A percentile compares a stretch with the other conserved stretches of the same genome.
These are phyloP conservation scores for Bryoerythrophyllum caledonicum DNA, from an alignment of 225 moss, liverwort and hornwort genomes.

Conservation along the genomic window DNA sequence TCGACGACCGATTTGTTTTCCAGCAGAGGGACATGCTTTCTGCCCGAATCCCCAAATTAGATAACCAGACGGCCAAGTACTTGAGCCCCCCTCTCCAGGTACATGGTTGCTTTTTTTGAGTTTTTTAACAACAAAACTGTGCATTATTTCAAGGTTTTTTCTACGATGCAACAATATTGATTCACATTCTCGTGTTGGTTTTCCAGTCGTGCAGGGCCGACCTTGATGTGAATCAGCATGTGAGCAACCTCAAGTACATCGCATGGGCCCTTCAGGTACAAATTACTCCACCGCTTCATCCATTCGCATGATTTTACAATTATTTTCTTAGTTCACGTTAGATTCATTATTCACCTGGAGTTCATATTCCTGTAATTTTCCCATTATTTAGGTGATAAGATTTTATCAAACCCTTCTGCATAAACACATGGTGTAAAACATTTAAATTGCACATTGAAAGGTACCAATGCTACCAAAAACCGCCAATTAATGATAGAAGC, in stretches of 20 bases:
- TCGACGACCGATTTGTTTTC: conserved; percentile 13
- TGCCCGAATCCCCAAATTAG: conserved; percentile 35
- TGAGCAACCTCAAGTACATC: conserved; percentile 55
- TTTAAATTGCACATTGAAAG: no score
- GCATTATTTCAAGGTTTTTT: neutral
- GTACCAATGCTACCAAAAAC: no score
- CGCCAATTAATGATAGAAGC: no score
- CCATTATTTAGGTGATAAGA: no score
- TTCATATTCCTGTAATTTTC: no score
- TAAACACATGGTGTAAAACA: no score
- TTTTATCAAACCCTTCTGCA: no score
- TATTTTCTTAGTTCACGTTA: neutral
- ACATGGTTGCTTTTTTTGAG: neutral
- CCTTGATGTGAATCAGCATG: conserved; percentile 55
- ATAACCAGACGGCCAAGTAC: conserved; percentile 31
- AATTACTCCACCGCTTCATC: neutral
- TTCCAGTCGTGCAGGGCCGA: conserved; percentile 36
- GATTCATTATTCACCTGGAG: neutral
- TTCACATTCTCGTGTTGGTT: neutral
- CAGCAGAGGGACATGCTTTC: conserved; percentile 2
- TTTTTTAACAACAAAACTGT: neutral
- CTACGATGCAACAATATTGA: neutral
- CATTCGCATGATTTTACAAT: neutral
- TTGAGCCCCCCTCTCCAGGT: conserved; percentile 42
- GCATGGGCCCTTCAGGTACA: conserved; percentile 47